Conservation (phyloP, 2,329 filamentous ascomycete species). For the Aplosporella prunicola region DNA sequence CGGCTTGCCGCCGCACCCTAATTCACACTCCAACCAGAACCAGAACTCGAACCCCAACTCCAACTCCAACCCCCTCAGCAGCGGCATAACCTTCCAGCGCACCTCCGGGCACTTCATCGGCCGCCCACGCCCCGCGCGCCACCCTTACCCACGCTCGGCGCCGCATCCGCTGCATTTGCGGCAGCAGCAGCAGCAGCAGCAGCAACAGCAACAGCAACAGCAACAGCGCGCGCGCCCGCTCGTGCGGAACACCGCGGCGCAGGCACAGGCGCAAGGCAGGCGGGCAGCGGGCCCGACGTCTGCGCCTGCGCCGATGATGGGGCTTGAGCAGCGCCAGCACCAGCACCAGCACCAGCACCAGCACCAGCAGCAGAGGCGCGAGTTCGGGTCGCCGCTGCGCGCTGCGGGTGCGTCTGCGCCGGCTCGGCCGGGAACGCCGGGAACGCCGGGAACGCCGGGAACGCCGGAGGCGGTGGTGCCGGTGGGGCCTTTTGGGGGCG, state of each 20-base stretch:
- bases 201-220: neutral
- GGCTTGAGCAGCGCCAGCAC: neutral
- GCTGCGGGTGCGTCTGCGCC: too few relatives aligned
- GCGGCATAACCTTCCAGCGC: constrained; percentile 4
- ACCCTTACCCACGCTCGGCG: neutral
- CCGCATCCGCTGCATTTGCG: neutral
- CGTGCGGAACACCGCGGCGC: neutral
- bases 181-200: neutral
- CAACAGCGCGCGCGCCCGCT: neutral
- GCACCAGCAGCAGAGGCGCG: too few relatives aligned
- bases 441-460: too few relatives aligned
- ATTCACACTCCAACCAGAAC: neutral
- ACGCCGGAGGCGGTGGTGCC: neutral
- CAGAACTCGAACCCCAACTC: neutral
- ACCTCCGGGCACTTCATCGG: constrained; percentile 2
- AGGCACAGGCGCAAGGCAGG: neutral
- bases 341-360: too few relatives aligned
- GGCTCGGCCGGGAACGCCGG: too few relatives aligned
- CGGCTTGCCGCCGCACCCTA: neutral
- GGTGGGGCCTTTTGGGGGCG: too few relatives aligned
- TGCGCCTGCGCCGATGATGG: neutral
- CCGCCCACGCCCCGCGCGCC: neutral
- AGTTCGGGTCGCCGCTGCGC: too few relatives aligned
- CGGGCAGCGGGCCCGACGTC: neutral
- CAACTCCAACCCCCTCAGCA: neutral